Conservation (phyloP, 495 filamentous ascomycete species). For the Talaromyces nanjingensis region DNA sequence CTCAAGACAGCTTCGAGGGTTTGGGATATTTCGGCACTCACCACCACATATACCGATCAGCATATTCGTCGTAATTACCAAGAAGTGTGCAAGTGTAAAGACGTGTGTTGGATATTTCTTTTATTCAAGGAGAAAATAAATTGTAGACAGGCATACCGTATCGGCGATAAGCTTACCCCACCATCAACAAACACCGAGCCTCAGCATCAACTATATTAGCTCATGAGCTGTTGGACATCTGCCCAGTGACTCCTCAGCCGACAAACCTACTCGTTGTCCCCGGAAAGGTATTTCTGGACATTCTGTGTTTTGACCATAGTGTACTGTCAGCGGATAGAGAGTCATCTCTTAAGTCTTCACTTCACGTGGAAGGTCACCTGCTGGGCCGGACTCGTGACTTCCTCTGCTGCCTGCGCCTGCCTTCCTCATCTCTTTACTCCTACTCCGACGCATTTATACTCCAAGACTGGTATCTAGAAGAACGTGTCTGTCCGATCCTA, state of each 20-base stretch:
- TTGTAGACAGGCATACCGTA: background rate
- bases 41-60: slow-evolving; percentile 90
- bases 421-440: background rate
- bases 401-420: background rate
- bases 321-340: background rate
- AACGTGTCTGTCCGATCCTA: background rate
- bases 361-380: background rate
- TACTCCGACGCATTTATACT: background rate
- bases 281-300: background rate
- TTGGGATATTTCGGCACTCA: slow-evolving; percentile 27
- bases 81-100: background rate
- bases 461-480: background rate
- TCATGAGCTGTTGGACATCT: too few species aligned
- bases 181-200: background rate
- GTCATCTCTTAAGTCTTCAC: background rate
- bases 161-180: background rate
- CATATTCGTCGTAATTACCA: slow-evolving; percentile 47
- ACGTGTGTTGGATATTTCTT: background rate
- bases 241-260: background rate
- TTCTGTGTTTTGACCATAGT: background rate
- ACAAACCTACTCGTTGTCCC: background rate
- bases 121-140: background rate
- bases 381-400: slow-evolving; percentile 3
- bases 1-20: background rate
- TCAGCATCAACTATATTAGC: background rate